Base-by-base conservation (phyloP, 2,329 filamentous ascomycete species). In the Ophiostoma perfectum region DNA sequence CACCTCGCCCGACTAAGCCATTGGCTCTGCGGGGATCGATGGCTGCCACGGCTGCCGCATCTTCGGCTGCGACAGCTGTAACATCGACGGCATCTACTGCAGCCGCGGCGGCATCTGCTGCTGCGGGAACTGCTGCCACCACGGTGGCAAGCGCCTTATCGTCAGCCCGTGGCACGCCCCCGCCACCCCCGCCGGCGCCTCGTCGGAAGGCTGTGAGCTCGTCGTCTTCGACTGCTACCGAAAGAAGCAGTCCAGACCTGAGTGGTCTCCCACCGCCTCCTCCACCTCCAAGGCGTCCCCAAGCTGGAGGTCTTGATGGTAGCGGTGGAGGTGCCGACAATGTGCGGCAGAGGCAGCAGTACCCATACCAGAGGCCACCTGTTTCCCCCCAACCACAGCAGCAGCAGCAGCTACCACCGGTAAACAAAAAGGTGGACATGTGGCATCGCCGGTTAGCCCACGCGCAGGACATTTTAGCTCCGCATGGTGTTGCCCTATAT, bases 401-500 rank as follows among this genome's bases (percentile, higher is more conserved):
- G 45, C 66, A 62, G 55, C 67, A 60, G 60, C 52, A 41, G n/a
- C n/a, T n/a, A 45, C 68, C 3, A 75, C 68, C 71, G 11, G 55
- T 64, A 12, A 91, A 86, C 76, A 92, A 90, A 78, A 89, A 91
- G 72, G 81, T 92, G 68, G 88, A 89, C 70, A 75, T 92, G 64
- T 95, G 91, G 91, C 81, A 83, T 70, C 83, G 88, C 68, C 80
- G 91, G 55, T 85, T 91, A 79, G 83, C 83, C 58, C 80, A 85
- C 62, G 90, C 91, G 3, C 86, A 90, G 71, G 80, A 81, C 58
- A 77, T 80, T 52, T 81, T 94, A 9, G 84, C 86, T n/a, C 79
- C 81, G 5, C 80, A 87, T 52, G 89, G 89, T 4, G 89, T 95
- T 0, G 79, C 83, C 72, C 75, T 95, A 47, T 86, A 90, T 71